Percentiles rank a stretch among this genome's conserved stretches.
Evolutionary conservation across 805 yeast species (phyloP).

Genomic region (Candida stauntonica): DNA sequence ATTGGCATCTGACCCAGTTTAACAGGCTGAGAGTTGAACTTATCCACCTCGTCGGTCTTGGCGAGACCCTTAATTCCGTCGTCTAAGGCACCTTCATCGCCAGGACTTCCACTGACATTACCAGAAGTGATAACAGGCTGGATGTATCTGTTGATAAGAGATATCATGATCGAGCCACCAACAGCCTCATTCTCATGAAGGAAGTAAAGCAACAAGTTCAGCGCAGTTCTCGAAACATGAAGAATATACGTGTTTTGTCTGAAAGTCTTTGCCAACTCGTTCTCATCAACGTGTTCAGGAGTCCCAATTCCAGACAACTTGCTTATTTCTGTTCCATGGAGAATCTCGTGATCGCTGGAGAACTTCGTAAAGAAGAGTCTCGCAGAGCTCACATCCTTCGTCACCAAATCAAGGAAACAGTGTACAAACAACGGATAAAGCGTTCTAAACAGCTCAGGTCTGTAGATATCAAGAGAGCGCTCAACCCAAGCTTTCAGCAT

Average conservation of each 20-base stretch:
- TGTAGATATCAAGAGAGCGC: conserved; percentile 84
- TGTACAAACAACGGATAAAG: conserved; percentile 93
- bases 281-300: conserved; percentile 77
- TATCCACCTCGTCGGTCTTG: conserved; percentile 43
- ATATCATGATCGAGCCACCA: conserved; percentile 84
- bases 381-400: conserved; percentile 59
- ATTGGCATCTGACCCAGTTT: conserved; percentile 80
- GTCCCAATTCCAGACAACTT: conserved; percentile 69
- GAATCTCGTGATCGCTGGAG: conserved; percentile 63
- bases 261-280: conserved; percentile 74
- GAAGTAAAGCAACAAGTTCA: conserved; percentile 79
- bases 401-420: conserved; percentile 73
- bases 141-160: conserved; percentile 82
- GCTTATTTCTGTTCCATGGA: conserved; percentile 75
- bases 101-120: conserved; percentile 30
- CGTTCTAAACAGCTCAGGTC: conserved; percentile 78
- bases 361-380: conserved; percentile 72
- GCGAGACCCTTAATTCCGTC: conserved; percentile 31
- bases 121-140: conserved; percentile 44
- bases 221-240: conserved; percentile 74
- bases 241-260: conserved; percentile 69
- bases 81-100: conserved; percentile 36
- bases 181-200: conserved; percentile 87
- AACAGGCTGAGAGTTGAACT: conserved; percentile 67
- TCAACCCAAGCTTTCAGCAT: conserved; percentile 86